Conservation (phyloP, 805 yeast species). For the Saccharomyces jurei region DNA sequence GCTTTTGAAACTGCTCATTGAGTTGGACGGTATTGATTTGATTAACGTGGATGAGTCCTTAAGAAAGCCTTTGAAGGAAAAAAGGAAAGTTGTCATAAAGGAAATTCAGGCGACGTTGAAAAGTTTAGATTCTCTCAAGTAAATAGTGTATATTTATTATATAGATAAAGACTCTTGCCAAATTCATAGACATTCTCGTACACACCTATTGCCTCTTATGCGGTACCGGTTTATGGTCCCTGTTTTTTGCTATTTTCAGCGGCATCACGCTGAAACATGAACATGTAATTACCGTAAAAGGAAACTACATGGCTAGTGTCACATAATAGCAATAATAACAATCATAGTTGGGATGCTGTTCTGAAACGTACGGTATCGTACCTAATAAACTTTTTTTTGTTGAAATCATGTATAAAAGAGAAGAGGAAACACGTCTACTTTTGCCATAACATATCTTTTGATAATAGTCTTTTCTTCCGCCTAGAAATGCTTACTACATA, state of each 20-base stretch:
- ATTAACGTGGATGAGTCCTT: conserved; percentile 32
- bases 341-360: neutral
- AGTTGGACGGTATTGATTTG: conserved; percentile 54
- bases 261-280: neutral
- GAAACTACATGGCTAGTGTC: conserved; percentile 3
- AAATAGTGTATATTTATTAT: neutral
- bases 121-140: conserved; percentile 38
- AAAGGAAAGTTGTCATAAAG: conserved; percentile 53
- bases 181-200: neutral
- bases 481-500: neutral
- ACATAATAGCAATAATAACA: neutral
- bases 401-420: neutral
- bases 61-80: conserved; percentile 43
- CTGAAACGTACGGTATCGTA: neutral
- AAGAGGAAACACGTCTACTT: neutral
- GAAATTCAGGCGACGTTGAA: conserved; percentile 52
- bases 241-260: neutral
- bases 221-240: neutral
- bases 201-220: neutral
- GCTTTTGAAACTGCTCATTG: conserved; percentile 57
- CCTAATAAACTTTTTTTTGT: neutral
- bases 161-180: neutral
- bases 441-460: neutral
- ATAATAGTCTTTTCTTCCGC: neutral
- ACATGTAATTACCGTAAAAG: conserved; percentile 4